phyloP scores from a whole-genome alignment of 2,329 filamentous ascomycete species.

The Epichloe sp. region DNA sequence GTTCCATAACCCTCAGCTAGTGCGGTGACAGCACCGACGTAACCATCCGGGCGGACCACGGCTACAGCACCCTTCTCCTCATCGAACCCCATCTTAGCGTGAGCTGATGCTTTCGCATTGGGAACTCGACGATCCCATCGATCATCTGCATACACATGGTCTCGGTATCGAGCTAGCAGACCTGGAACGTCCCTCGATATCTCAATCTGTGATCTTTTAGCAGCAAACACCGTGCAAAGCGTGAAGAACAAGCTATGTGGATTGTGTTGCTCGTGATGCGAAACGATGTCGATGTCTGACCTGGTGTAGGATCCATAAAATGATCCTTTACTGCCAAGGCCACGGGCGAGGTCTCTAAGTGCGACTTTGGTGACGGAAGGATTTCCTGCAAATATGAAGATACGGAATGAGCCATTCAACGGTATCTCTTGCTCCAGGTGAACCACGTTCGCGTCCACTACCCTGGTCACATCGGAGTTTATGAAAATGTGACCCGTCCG shows the following conservation, averaged over 20 bases:
- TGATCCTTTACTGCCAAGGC: slow-evolving; percentile 51
- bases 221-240: slow-evolving; percentile 62
- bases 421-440: slow-evolving; percentile 85
- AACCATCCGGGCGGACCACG: slow-evolving; percentile 76
- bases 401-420: slow-evolving; percentile 73
- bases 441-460: slow-evolving; percentile 79
- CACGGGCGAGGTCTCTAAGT: slow-evolving; percentile 54
- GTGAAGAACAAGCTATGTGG: slow-evolving; percentile 77
- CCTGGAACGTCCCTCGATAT: slow-evolving; percentile 58
- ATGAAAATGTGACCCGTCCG: slow-evolving; percentile 63
- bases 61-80: slow-evolving; percentile 64
- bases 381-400: slow-evolving; percentile 75
- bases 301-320: slow-evolving; percentile 60
- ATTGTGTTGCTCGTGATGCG: slow-evolving; percentile 70
- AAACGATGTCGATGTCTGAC: slow-evolving; percentile 46
- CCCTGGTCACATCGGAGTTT: slow-evolving; percentile 70
- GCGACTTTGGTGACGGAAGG: slow-evolving; percentile 46
- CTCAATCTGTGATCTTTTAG: slow-evolving; percentile 54
- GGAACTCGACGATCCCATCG: slow-evolving; percentile 58
- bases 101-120: slow-evolving; percentile 58
- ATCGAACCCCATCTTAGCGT: slow-evolving; percentile 75
- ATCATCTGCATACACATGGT: slow-evolving; percentile 81
- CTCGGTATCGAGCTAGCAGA: slow-evolving; percentile 59
- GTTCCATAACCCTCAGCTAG: slow-evolving; percentile 67
- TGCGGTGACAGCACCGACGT: slow-evolving; percentile 63